These are phyloP conservation scores for Alternaria hordeiaustralica DNA, from an alignment of 2,329 filamentous ascomycete species.

Conservation along the genomic window DNA sequence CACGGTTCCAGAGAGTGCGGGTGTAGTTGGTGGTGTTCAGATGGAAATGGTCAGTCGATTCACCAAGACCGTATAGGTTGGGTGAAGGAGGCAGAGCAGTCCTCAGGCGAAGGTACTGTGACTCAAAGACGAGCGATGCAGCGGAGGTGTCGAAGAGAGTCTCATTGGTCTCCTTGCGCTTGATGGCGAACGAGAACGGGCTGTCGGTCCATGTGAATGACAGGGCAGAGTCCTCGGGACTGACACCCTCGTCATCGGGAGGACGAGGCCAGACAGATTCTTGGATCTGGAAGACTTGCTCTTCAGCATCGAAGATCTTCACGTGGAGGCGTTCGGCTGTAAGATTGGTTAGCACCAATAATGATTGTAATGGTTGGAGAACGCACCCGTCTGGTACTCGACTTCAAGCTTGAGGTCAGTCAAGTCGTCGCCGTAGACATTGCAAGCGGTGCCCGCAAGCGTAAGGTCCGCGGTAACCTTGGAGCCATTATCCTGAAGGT, in stretches of 20 bases:
- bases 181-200: conserved; percentile 73
- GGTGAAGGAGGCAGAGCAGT: conserved; percentile 72
- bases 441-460: conserved; percentile 70
- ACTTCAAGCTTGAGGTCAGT: conserved; percentile 62
- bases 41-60: conserved; percentile 73
- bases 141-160: conserved; percentile 74
- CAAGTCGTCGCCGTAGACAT: conserved; percentile 65
- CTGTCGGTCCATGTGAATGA: conserved; percentile 61
- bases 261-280: conserved; percentile 71
- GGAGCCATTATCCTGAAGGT: conserved; percentile 59
- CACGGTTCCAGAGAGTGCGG: conserved; percentile 69
- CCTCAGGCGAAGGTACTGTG: conserved; percentile 75
- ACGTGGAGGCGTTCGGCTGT: conserved; percentile 71
- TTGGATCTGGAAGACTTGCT: conserved; percentile 76
- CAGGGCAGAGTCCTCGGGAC: conserved; percentile 53
- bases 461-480: conserved; percentile 71
- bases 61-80: conserved; percentile 78
- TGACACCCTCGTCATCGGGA: conserved; percentile 33
- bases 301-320: conserved; percentile 71
- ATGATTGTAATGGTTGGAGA: conserved; percentile 28
- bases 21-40: conserved; percentile 73
- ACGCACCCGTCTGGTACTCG: conserved; percentile 65
- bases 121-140: conserved; percentile 73
- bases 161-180: conserved; percentile 62
- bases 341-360: neutral